Base-by-base conservation (phyloP, 1,139 yeast species). In the Hyphopichia fennica region DNA sequence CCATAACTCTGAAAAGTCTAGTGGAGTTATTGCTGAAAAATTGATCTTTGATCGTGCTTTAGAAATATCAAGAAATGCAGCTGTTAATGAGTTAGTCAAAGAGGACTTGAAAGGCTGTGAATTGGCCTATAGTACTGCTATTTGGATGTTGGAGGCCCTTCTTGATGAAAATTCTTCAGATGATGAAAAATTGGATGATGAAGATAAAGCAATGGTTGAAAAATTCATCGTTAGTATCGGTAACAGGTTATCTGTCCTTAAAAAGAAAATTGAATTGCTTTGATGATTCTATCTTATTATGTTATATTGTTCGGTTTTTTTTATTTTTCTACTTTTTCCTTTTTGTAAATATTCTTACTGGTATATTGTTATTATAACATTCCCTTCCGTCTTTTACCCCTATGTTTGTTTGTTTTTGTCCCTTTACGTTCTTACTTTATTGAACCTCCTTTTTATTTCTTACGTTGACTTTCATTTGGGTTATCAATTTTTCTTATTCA, bases 91-190 rank as follows among this genome's bases (percentile, higher is more conserved):
- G 62, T 72, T 89, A 52, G 81, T 81, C 22, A 85, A 87, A 36
- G 88, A 82, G 45, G 91, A 87, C 58, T 67, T 87, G 43, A 75
- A 77, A 38, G 89, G 87, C 8, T 91, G 97, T 64, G 96, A 90
- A 62, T 65, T 87, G 48, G 87, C 93, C 3, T 93, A 93, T 60
- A 88, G 95, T 8, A 87, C 96, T 0, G 86, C 96, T 0, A 79
- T 91, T 44, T 91, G 97, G 97, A 88, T 93, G 96, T 68, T 93
- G 54, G 95, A 89, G 58, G 89, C 96, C 1, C 68, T 91, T 34
- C 65, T 90, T 39, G 90, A 84, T 48, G 80, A 75, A 41, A 83
- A 79, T 22, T 36, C 46, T 11, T 39, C 54, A 10, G 62, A 65
- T 18, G 63, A 62, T 18, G 67, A 66, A 38, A 68, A 64, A 42